Base-by-base conservation (phyloP, 2,329 filamentous ascomycete genomes). In the Coniosporium tulheliwenetii region DNA sequence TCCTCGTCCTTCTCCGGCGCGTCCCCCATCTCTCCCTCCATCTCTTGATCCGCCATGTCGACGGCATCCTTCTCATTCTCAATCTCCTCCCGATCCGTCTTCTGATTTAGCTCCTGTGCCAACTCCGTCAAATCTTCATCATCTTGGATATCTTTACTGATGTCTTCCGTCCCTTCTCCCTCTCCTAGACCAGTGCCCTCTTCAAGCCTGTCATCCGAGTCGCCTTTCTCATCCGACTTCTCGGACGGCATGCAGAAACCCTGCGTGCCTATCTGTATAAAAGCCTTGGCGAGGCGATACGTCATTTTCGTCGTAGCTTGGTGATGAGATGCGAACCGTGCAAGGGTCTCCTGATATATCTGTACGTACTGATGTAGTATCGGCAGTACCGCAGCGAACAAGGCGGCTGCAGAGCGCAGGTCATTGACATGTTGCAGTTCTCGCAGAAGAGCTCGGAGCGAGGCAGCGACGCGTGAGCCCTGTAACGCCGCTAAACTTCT, bases 61-160 rank as follows among this genome's bases (percentile, higher is more conserved):
- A 91, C 79, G 1, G 84, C 85, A 59, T 91, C 84, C 50, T 87
- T 77, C 54, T 89, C 75, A 48, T 86, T 78, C 48, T 87, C 79
- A 41, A 86, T 80, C 12, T 83, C 79, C 1, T 67, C 70, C 9
- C 65, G 63, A 14, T 66, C 57, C 34, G 67, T 62, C 32, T 74
- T 67, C 46, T 81, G 61, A 37, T 84, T 80, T 35, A 78, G 73
- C 52, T 95, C 82, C 56, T 95, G 85, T 0, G 91, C 89, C 36
- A 98, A 68, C 49, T 98, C 91, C 0, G 83, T 78, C 4, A 98
- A 65, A 55, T 98, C 87, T 57, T 99, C 91, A 45, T 98, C 89
- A 12, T 89, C 81, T 47, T 84, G 77, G 37, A 98, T 81, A 53
- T 98, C 91, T 57, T 98, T 96, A 61, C 87, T 96, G 48, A 98